These are phyloP conservation scores for Cryptococcus sp. DNA, from an alignment of 1,284 basidiomycete species.

Conservation along the genomic window DNA sequence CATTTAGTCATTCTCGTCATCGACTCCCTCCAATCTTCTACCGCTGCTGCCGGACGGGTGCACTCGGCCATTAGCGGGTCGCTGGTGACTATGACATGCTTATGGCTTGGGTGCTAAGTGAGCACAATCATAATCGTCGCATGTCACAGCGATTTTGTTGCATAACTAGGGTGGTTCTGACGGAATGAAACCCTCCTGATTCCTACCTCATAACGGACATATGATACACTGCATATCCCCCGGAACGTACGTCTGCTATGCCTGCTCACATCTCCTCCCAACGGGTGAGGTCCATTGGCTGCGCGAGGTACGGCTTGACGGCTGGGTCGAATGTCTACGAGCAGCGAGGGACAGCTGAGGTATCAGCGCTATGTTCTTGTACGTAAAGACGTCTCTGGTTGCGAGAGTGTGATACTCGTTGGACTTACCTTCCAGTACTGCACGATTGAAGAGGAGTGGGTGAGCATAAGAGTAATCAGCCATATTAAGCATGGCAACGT, in stretches of 20 bases:
- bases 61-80: too few relatives aligned
- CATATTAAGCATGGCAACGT: not conserved
- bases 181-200: too few relatives aligned
- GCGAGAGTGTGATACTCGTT: not conserved
- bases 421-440: slow-evolving; percentile 48
- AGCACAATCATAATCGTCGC: too few relatives aligned
- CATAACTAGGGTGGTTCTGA: too few relatives aligned
- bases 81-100: too few relatives aligned
- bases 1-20: too few relatives aligned
- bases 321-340: slow-evolving; percentile 49
- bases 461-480: not conserved
- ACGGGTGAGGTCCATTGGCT: slow-evolving; percentile 50
- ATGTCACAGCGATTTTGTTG: too few relatives aligned
- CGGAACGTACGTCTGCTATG: not conserved
- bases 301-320: slow-evolving; percentile 48
- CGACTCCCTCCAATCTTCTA: too few relatives aligned
- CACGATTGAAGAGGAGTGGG: not conserved
- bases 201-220: too few relatives aligned
- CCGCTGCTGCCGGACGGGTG: too few relatives aligned
- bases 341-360: not conserved
- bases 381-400: not conserved
- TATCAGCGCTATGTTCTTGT: not conserved
- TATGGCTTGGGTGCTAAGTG: too few relatives aligned
- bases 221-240: not conserved
- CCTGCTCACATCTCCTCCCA: slow-evolving; percentile 49